A percentile compares a stretch with the other conserved stretches of the same genome.
phyloP scores from a whole-genome alignment of 176 grass and related monocot genomes.

The Elaeis guineensis region DNA sequence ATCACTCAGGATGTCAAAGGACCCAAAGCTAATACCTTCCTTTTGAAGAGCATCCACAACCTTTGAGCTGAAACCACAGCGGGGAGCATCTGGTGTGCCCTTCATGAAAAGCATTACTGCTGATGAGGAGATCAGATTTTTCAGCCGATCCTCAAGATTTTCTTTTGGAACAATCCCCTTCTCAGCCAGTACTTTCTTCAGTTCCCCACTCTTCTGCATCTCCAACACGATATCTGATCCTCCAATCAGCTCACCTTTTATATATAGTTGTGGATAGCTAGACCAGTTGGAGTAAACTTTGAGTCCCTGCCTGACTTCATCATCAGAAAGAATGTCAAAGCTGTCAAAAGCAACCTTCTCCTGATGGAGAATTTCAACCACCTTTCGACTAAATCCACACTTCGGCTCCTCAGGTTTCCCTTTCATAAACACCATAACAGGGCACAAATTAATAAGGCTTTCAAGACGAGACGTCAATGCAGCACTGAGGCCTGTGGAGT shows the following conservation, averaged over 20 bases:
- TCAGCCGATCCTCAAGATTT: conserved; percentile 46
- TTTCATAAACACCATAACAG: conserved; percentile 89
- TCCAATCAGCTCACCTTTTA: conserved; percentile 85
- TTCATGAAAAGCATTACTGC: conserved; percentile 97
- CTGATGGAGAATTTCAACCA: conserved; percentile 80
- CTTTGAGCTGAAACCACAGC: conserved; percentile 84
- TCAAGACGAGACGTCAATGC: conserved; percentile 41
- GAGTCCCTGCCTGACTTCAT: conserved; percentile 71
- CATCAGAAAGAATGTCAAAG: conserved; percentile 83
- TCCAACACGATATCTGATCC: conserved; percentile 84
- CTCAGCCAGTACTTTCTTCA: conserved; percentile 66
- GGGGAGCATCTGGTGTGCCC: conserved; percentile 68
- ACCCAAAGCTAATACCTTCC: conserved; percentile 64
- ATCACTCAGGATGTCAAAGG: conserved; percentile 75
- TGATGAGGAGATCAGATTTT: conserved; percentile 40
- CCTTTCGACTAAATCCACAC: conserved; percentile 90
- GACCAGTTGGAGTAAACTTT: conserved; percentile 86
- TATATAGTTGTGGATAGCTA: conserved; percentile 92
- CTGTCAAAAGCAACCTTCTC: conserved; percentile 78
- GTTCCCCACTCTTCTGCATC: conserved; percentile 93
- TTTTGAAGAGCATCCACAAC: conserved; percentile 69
- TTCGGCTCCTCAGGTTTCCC: conserved; percentile 79
- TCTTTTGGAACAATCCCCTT: conserved; percentile 41
- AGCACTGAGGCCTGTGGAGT: conserved; percentile 22
- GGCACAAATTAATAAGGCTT: conserved; percentile 48